Conservation (phyloP, 176 grass and related monocot genomes). For the Oryza australiensis region DNA sequence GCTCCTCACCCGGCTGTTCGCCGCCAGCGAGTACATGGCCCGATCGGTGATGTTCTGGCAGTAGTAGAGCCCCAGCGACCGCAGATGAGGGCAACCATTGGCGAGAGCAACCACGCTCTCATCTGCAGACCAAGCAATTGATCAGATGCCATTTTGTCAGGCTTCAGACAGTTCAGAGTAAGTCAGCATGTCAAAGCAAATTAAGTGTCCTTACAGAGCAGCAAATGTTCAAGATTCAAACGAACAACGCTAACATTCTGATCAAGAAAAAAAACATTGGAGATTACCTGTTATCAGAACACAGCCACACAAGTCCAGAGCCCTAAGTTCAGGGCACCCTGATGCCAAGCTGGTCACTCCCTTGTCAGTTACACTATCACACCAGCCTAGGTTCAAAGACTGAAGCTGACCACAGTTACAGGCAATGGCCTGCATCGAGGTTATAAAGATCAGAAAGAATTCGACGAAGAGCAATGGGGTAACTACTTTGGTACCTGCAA, state of each 20-base stretch:
- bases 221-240: background rate
- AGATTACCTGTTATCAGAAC: slow-evolving; percentile 81
- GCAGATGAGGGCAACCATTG: slow-evolving; percentile 56
- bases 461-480: background rate
- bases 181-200: background rate
- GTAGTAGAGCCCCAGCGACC: slow-evolving; percentile 75
- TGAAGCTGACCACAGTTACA: slow-evolving; percentile 66
- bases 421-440: slow-evolving; percentile 59
- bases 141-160: background rate
- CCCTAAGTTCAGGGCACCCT: slow-evolving; percentile 78
- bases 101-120: slow-evolving; percentile 83
- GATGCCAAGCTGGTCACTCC: slow-evolving; percentile 72
- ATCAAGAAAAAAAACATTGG: background rate
- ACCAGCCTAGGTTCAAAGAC: slow-evolving; percentile 75
- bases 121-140: slow-evolving; percentile 35
- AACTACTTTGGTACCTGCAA: slow-evolving; percentile 55
- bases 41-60: slow-evolving; percentile 93
- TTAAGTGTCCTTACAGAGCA: background rate
- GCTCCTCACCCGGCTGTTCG: slow-evolving; percentile 58
- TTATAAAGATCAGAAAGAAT: background rate
- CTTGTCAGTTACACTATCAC: slow-evolving; percentile 71
- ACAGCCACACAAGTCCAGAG: slow-evolving; percentile 77
- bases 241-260: background rate
- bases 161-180: background rate
- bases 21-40: slow-evolving; percentile 85